Evolutionary conservation across 345 rosid species (phyloP).

Genomic region (Pelargonium nanum): DNA sequence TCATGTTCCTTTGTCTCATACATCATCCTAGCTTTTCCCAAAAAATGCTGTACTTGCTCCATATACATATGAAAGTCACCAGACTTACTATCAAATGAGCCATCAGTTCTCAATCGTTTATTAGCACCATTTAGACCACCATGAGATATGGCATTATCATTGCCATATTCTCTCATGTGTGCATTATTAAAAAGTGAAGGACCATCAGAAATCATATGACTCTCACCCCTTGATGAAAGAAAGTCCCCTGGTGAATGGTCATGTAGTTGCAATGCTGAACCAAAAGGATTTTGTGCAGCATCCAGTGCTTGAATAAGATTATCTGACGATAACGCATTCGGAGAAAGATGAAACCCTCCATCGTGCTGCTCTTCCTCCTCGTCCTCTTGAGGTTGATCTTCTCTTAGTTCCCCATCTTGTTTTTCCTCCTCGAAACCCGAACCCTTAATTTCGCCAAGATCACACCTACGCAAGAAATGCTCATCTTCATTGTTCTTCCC

Average conservation of each 20-base stretch:
- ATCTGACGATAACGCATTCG: slow-evolving; percentile 33
- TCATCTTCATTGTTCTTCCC: slow-evolving; percentile 26
- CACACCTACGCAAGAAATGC: slow-evolving; percentile 38
- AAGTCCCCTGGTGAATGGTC: slow-evolving; percentile 45
- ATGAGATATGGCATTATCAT: slow-evolving; percentile 36
- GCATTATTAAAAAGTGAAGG: slow-evolving; percentile 38
- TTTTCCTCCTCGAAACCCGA: slow-evolving; percentile 17
- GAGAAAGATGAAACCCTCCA: slow-evolving; percentile 35
- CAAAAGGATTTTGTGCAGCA: slow-evolving; percentile 36
- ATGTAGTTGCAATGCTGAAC: slow-evolving; percentile 42
- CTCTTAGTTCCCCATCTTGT: slow-evolving; percentile 20
- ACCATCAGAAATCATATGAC: slow-evolving; percentile 38
- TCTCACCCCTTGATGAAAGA: slow-evolving; percentile 43
- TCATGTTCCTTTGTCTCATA: slow-evolving; percentile 41
- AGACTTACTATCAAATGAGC: slow-evolving; percentile 39
- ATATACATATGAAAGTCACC: slow-evolving; percentile 32
- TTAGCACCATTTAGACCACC: slow-evolving; percentile 34
- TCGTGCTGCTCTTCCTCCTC: slow-evolving; percentile 18
- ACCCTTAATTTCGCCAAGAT: slow-evolving; percentile 10
- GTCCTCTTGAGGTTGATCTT: slow-evolving; percentile 28
- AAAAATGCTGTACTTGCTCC: slow-evolving; percentile 37
- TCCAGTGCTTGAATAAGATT: slow-evolving; percentile 61
- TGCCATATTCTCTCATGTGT: slow-evolving; percentile 55
- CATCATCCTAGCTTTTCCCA: slow-evolving; percentile 41
- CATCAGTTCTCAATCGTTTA: slow-evolving; percentile 66